These are phyloP conservation scores for Clavispora santaluciae DNA, from an alignment of 805 yeast genomes.

Conservation along the genomic window DNA sequence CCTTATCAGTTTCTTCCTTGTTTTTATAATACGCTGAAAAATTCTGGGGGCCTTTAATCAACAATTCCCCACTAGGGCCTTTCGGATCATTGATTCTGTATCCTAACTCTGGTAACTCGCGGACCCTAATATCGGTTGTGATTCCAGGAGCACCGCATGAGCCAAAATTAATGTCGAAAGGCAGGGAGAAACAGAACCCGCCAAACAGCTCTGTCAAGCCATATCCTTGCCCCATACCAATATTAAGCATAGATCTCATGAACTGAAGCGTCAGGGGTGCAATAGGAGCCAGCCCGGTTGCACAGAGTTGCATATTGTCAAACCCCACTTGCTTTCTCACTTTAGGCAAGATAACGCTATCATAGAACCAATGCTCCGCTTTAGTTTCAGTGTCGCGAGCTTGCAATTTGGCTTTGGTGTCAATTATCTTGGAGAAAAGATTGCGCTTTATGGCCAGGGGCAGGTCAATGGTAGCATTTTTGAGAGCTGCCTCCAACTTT, in stretches of 20 bases:
- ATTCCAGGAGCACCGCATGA: constrained; percentile 59
- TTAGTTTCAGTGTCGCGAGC: constrained; percentile 12
- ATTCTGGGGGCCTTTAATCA: constrained; percentile 61
- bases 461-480: constrained; percentile 20
- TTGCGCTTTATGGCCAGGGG: constrained; percentile 14
- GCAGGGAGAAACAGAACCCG: constrained; percentile 39
- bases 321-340: constrained; percentile 29
- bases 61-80: constrained; percentile 54
- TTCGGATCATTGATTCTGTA: constrained; percentile 21
- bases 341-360: constrained; percentile 9
- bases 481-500: constrained; percentile 23
- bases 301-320: constrained; percentile 22
- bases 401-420: constrained; percentile 16
- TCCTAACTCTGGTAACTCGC: constrained; percentile 62
- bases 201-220: constrained; percentile 69
- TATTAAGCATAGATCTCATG: constrained; percentile 55
- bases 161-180: constrained; percentile 46
- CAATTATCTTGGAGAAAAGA: constrained; percentile 16
- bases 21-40: constrained; percentile 54
- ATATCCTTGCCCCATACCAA: constrained; percentile 65
- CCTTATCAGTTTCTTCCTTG: constrained; percentile 48
- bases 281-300: constrained; percentile 65
- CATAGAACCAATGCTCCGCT: constrained; percentile 18
- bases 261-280: constrained; percentile 57
- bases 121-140: constrained; percentile 47